These are phyloP conservation scores for Platismatia glauca DNA, from an alignment of 495 filamentous ascomycete genomes.

Conservation along the genomic window DNA sequence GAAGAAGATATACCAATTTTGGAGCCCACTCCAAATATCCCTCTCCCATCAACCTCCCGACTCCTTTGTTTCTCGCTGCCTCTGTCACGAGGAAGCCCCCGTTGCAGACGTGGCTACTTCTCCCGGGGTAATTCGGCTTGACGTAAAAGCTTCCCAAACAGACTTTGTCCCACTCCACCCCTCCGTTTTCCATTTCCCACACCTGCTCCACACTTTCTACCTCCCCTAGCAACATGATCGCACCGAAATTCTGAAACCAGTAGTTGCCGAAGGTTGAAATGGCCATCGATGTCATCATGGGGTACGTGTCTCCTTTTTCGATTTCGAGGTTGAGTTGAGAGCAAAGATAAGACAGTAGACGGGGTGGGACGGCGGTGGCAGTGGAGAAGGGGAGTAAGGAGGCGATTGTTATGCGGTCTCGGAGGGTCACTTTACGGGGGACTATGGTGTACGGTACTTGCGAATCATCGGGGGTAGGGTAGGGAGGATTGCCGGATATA, in stretches of 20 bases:
- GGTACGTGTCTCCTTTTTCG: conserved; percentile 92
- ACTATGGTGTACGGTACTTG: conserved; percentile 58
- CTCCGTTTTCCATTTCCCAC: conserved; percentile 41
- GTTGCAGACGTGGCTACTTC: conserved; percentile 94
- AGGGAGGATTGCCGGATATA: conserved; percentile 53
- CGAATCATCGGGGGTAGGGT: conserved; percentile 48
- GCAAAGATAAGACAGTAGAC: conserved; percentile 69
- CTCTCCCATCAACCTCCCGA: conserved; percentile 89
- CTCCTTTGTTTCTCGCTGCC: conserved; percentile 78
- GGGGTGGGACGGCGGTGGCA: conserved; percentile 60
- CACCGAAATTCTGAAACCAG: conserved; percentile 94
- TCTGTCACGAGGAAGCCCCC: conserved; percentile 92
- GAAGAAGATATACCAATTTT: conserved; percentile 51
- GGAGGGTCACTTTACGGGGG: conserved; percentile 77
- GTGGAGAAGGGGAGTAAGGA: conserved; percentile 83
- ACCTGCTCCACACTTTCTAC: conserved; percentile 58
- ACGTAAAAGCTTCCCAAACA: conserved; percentile 95
- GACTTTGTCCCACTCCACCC: conserved; percentile 70
- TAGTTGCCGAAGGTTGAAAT: conserved; percentile 71
- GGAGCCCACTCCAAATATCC: conserved; percentile 91
- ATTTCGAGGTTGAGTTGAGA: conserved; percentile 91
- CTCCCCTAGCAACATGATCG: conserved; percentile 84
- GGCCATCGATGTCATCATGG: conserved; percentile 74
- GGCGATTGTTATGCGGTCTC: conserved; percentile 82
- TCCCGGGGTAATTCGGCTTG: conserved; percentile 93